Percentiles rank a stretch among this genome's conserved stretches.
phyloP scores from a whole-genome alignment of 441 rosid genomes.

The Populus trichocarpa region DNA sequence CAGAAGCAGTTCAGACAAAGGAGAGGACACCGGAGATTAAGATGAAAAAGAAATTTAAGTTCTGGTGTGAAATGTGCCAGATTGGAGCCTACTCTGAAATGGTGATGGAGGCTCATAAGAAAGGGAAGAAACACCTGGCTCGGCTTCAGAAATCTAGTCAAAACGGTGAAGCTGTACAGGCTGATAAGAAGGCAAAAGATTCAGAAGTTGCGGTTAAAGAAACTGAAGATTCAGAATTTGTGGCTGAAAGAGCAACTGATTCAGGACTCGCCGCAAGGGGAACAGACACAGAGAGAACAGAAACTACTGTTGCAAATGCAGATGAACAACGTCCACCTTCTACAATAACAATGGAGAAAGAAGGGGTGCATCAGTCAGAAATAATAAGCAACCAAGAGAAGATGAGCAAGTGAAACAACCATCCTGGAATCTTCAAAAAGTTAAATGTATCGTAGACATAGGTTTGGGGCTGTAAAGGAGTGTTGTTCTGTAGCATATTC shows the following conservation, averaged over 20 bases:
- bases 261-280: not conserved
- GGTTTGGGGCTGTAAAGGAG: too few relatives aligned
- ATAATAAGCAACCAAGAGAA: not conserved
- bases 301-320: not conserved
- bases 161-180: conserved; percentile 6
- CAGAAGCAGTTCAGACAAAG: not conserved
- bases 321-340: not conserved
- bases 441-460: not conserved
- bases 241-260: not conserved
- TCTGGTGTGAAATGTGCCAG: conserved; percentile 54
- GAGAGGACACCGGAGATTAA: conserved; percentile 13
- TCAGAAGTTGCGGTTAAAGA: not conserved
- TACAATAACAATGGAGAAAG: not conserved
- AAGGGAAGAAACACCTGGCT: conserved; percentile 53
- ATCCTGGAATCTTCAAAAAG: not conserved
- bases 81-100: conserved; percentile 27
- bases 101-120: conserved; percentile 44
- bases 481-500: not conserved
- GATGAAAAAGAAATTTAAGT: conserved; percentile 19
- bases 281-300: not conserved
- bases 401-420: not conserved
- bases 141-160: conserved; percentile 15
- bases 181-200: not conserved
- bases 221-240: too few relatives aligned
- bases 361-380: not conserved